Conservation (phyloP, 768 basidiomycete species). For the Saitozyma podzolica region DNA sequence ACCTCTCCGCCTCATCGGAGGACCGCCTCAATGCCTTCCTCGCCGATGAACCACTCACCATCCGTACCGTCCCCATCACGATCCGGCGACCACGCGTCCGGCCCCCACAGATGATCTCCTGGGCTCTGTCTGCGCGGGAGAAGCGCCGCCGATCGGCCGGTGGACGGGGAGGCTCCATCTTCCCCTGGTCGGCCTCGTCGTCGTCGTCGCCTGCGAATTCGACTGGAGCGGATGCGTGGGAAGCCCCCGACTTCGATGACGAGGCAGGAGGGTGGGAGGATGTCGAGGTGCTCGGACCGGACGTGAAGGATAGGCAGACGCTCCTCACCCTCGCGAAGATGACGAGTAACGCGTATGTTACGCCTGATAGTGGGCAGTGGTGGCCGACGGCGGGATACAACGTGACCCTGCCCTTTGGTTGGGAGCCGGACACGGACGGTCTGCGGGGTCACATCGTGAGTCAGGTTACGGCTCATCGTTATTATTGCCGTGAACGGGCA, state of each 20-base stretch:
- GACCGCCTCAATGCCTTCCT: slow-evolving; percentile 14
- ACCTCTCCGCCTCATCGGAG: slow-evolving; percentile 7
- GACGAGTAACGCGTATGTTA: slow-evolving; percentile 77
- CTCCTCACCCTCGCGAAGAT: slow-evolving; percentile 81
- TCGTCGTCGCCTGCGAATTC: neutral
- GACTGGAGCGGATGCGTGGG: slow-evolving; percentile 15
- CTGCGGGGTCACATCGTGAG: slow-evolving; percentile 87
- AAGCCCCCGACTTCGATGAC: slow-evolving; percentile 37
- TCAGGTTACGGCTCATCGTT: slow-evolving; percentile 52
- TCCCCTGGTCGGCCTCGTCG: neutral
- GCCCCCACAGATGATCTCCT: slow-evolving; percentile 40
- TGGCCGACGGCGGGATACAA: slow-evolving; percentile 66
- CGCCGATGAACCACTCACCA: slow-evolving; percentile 15
- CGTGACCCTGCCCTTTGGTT: slow-evolving; percentile 72
- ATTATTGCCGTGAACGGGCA: slow-evolving; percentile 24
- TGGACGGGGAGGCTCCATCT: neutral
- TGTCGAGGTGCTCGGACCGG: slow-evolving; percentile 66
- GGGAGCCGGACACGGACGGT: slow-evolving; percentile 85
- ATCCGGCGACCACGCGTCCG: slow-evolving; percentile 36
- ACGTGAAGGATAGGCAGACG: slow-evolving; percentile 70
- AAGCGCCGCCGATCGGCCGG: neutral
- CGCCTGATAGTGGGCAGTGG: slow-evolving; percentile 66
- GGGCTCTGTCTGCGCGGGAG: slow-evolving; percentile 23
- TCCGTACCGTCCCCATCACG: slow-evolving; percentile 33
- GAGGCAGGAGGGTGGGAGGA: slow-evolving; percentile 62